Evolutionary conservation across 2,329 filamentous ascomycete species (phyloP), one percentile per base, ranked within the genome.

Genomic region (Pseudogymnoascus sp.): DNA sequence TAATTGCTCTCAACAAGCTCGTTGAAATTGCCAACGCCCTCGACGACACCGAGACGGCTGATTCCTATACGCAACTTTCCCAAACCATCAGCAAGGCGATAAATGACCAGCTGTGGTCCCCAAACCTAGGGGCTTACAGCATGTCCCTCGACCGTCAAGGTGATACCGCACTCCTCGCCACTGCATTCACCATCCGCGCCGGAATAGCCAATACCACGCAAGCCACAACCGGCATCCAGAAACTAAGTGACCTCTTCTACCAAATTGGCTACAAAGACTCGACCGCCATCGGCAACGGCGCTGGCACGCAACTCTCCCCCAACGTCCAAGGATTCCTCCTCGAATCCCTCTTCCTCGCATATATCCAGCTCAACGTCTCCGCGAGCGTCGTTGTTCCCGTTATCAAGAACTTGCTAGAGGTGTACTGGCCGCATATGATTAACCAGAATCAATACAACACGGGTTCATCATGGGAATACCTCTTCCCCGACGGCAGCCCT

Each of bases 241-340:
- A 70, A 4, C 64, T 76, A 1, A 56, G 65, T 4, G 19, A 64
- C 1, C 65, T 75, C 2, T 65, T 65, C 5, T 66, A 72, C n/a
- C 69, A 69, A 1, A 64, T 69, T 1, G 74, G 74, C 2, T 75
- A 74, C 63, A 74, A 72, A 59, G 69, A 69, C n/a, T 60, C 61
- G 7, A 67, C 65, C 6, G 61, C 58, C 18, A 64, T 67, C 6
- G 60, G 57, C 15, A 58, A 35, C 19, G 57, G 63, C 13, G 58
- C 65, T 1, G 61, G 63, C 9, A 68, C 64, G 1, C 60, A 66
- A 1, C 72, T 77, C 33, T 77, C 75, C 2, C 76, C 78, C 9
- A 78, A 78, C 64, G 78, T 74, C 21, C 74, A 71, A 10, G 74
- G 75, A 1, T 77, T 77, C 62, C 66, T 78, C 2, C 70, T 78